These are phyloP conservation scores for Wickerhamia fluorescens DNA, from an alignment of 805 yeast species.

Conservation along the genomic window DNA sequence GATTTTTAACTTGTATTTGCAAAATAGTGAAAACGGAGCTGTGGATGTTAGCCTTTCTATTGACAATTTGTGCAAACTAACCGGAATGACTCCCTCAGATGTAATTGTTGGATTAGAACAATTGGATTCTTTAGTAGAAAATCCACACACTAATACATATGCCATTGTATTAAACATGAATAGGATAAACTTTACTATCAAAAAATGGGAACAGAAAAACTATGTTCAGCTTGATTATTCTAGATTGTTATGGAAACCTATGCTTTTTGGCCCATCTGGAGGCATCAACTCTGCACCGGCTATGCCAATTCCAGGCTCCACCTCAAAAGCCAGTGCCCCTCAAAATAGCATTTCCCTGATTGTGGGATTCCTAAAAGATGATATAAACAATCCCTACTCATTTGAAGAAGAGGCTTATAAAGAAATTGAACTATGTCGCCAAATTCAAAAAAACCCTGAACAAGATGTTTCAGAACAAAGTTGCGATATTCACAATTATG, in stretches of 20 bases:
- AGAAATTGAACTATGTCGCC: constrained; percentile 31
- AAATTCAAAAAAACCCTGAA: too few relatives aligned
- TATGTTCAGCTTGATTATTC: constrained; percentile 46
- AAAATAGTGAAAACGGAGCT: neutral
- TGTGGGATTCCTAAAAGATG: constrained; percentile 58
- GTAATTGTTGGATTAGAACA: constrained; percentile 82
- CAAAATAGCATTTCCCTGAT: constrained; percentile 49
- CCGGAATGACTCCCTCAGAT: constrained; percentile 87
- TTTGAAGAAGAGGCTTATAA: constrained; percentile 51
- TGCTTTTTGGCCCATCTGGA: constrained; percentile 79
- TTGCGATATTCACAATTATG: constrained; percentile 15
- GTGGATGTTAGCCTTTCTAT: constrained; percentile 37
- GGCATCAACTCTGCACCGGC: constrained; percentile 65
- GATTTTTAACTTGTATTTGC: constrained; percentile 10
- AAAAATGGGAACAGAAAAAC: constrained; percentile 47
- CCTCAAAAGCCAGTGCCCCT: too few relatives aligned
- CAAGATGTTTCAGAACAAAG: constrained; percentile 4
- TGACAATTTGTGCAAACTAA: constrained; percentile 52
- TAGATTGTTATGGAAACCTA: constrained; percentile 70
- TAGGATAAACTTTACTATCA: constrained; percentile 35
- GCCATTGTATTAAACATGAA: constrained; percentile 46
- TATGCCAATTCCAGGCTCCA: constrained; percentile 18
- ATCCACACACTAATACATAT: constrained; percentile 39
- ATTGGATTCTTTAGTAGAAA: constrained; percentile 50
- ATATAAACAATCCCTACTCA: constrained; percentile 54